Evolutionary conservation across 805 yeast genomes (phyloP), one percentile per base, ranked within the genome.

Genomic region (Yamadazyma nakazawae): DNA sequence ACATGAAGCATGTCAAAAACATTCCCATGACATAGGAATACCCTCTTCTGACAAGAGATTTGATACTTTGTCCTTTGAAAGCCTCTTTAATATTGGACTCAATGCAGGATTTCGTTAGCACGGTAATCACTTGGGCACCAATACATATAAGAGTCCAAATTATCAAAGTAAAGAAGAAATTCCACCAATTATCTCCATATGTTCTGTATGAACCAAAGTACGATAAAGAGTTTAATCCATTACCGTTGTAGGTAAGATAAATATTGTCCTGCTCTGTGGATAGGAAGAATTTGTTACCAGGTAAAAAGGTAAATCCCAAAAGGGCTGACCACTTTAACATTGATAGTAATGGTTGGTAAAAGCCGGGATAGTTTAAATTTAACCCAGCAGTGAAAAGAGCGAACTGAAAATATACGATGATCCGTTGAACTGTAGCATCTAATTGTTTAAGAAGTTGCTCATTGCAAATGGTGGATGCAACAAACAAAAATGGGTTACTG

Each of bases 391-490:
- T 68, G 57, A 82, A 79, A 37, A 80, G 72, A 1, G 81, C 76
- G 63, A 76, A 83, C 56, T 84, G 89, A 30, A 81, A 56, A 59
- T 81, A 82, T 16, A 70, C 61, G 1, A 82, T 52, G 37, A 77
- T 71, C 32, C 79, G 78, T 3, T 67, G 63, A 8, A 73, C 68
- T 11, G 76, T 72, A 1, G 88, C 85, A 40, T 79, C 80, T 38
- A 82, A 56, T 43, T 83, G 82, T 37, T 72, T 69, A 32, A 83
- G 64, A 40, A 82, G 66, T 2, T 79, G 73, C 26, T 74, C 80
- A 54, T 80, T 80, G 58, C 85, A 81, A 40, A 79, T 80, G 25
- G 82, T 76, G 6, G 85, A 72, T 21, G 84, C 84, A 47, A 68
- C 55, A 55, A 71, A 66, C 46, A 81, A 55, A 56, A 79, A 74